A percentile compares a stretch with the other conserved stretches of the same genome.
Conservation (phyloP, 2,329 filamentous ascomycete genomes). For the Aspergillus luchuensis region DNA sequence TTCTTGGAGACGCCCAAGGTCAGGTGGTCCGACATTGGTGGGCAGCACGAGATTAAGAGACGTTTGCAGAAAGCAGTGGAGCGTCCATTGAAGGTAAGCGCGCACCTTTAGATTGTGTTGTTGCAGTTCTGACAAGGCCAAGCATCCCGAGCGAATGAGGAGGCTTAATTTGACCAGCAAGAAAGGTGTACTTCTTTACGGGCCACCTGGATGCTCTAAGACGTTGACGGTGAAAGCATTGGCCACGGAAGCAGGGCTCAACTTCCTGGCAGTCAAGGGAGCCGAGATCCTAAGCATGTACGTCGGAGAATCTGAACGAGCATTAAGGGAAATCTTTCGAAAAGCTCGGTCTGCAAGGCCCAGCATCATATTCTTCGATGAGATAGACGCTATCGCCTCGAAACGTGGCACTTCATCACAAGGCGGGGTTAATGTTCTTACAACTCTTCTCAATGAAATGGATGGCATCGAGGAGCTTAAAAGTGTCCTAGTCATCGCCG, state of each 20-base stretch:
- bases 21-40: constrained; percentile 84
- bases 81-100: constrained; percentile 57
- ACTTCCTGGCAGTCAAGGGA: constrained; percentile 93
- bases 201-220: constrained; percentile 92
- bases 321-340: constrained; percentile 80
- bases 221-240: constrained; percentile 89
- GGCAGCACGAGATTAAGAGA: constrained; percentile 76
- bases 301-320: constrained; percentile 89
- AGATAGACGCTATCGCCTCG: constrained; percentile 82
- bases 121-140: constrained; percentile 2
- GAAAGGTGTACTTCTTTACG: constrained; percentile 86
- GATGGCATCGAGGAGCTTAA: constrained; percentile 86
- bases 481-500: constrained; percentile 83
- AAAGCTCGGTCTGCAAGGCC: constrained; percentile 83
- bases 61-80: constrained; percentile 60
- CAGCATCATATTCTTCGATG: constrained; percentile 95
- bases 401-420: constrained; percentile 55
- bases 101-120: background rate
- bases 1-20: constrained; percentile 86
- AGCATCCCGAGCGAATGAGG: constrained; percentile 55
- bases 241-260: constrained; percentile 85
- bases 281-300: constrained; percentile 96
- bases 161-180: constrained; percentile 60
- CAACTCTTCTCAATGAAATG: constrained; percentile 90
- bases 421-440: constrained; percentile 75